These are phyloP conservation scores for Climacium dendroides DNA, from an alignment of 225 moss, liverwort and hornwort species.

Conservation along the genomic window DNA sequence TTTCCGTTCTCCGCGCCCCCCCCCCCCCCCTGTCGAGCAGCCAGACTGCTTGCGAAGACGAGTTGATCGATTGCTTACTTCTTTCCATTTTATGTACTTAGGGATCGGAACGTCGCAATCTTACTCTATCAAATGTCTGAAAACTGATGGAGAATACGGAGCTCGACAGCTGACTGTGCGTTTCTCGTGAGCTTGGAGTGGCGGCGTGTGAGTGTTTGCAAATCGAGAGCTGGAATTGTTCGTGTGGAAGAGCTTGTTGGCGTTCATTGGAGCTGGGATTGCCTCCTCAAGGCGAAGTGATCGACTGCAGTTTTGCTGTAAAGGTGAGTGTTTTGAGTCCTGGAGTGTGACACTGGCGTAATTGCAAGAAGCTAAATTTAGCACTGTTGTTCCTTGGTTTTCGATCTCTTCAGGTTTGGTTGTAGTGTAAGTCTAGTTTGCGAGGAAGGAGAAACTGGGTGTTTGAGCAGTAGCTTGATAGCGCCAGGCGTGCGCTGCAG, in stretches of 20 bases:
- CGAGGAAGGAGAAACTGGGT: not conserved
- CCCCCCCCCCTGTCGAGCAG: not conserved
- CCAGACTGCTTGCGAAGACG: not conserved
- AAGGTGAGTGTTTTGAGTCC: not conserved
- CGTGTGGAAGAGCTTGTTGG: not conserved
- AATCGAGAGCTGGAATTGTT: not conserved
- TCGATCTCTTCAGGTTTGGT: not conserved
- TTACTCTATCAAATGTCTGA: not conserved
- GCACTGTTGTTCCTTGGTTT: not conserved
- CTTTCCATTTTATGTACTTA: not conserved
- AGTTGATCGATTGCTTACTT: not conserved
- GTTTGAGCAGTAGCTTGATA: not conserved
- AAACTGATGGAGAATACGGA: not conserved
- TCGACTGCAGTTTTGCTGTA: not conserved
- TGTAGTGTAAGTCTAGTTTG: not conserved
- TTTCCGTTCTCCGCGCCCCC: not conserved
- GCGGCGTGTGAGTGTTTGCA: not conserved
- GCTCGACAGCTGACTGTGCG: not conserved
- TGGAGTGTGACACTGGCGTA: not conserved
- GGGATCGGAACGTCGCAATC: not conserved
- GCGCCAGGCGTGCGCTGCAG: not conserved
- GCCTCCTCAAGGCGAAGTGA: not conserved
- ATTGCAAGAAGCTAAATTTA: conserved; percentile 15
- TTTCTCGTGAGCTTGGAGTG: not conserved
- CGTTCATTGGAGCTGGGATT: not conserved